phyloP scores from a whole-genome alignment of 371 early-diverging fungal genomes.

The Mucor indicus region DNA sequence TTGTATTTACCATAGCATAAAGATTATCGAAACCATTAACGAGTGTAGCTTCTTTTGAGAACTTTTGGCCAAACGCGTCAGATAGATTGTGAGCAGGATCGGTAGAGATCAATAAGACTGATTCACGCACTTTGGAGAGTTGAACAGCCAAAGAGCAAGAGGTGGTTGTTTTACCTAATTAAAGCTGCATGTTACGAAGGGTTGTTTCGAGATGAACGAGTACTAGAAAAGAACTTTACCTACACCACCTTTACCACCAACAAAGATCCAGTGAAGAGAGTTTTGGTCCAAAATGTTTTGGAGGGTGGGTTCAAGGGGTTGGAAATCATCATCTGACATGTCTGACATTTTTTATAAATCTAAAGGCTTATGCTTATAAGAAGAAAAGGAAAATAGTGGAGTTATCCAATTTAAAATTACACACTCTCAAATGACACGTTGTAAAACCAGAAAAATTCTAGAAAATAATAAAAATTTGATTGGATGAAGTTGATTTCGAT shows the following conservation, averaged over 20 bases:
- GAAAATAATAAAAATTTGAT: no score
- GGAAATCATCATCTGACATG: conserved; percentile 59
- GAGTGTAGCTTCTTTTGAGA: conserved; percentile 91
- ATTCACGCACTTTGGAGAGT: conserved; percentile 87
- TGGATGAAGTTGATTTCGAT: no score
- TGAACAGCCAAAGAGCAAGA: conserved; percentile 90
- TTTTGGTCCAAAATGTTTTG: conserved; percentile 95
- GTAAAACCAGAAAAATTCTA: no score
- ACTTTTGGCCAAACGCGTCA: conserved; percentile 98
- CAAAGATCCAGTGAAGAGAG: conserved; percentile 96
- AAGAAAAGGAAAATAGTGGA: no score
- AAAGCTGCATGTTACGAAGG: background rate
- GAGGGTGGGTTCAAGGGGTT: conserved; percentile 78
- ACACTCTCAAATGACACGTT: no score
- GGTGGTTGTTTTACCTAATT: conserved; percentile 70
- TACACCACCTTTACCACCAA: conserved; percentile 98
- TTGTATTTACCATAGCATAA: conserved; percentile 82
- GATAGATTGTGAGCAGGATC: conserved; percentile 99
- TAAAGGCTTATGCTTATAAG: no score
- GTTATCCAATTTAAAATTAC: no score
- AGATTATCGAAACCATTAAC: conserved; percentile 94
- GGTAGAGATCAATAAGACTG: conserved; percentile 95
- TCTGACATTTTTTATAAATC: conserved; percentile 35
- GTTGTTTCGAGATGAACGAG: background rate
- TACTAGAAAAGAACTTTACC: conserved; percentile 61